Percentiles rank a stretch among this genome's conserved stretches.
These are phyloP conservation scores for Leccinum subgranulosum DNA, from an alignment of 768 basidiomycete genomes.

Conservation along the genomic window DNA sequence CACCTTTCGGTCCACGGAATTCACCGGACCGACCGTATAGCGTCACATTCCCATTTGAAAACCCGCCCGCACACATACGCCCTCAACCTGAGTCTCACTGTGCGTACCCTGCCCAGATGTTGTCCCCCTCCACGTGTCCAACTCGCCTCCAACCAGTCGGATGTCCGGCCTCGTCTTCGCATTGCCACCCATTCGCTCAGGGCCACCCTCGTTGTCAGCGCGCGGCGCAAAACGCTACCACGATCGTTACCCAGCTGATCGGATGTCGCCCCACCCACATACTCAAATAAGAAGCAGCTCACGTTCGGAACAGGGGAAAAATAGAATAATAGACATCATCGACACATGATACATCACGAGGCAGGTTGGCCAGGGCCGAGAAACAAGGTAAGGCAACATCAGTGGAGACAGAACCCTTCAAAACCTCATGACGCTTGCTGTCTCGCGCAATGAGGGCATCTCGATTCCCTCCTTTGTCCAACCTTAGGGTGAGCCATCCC, in stretches of 20 bases:
- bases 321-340: constrained; percentile 20
- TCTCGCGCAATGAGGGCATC: constrained; percentile 22
- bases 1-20: neutral
- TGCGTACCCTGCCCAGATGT: neutral
- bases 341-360: constrained; percentile 13
- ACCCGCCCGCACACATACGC: constrained; percentile 1
- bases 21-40: neutral
- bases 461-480: constrained; percentile 13
- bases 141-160: constrained; percentile 1
- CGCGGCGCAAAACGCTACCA: constrained; percentile 11
- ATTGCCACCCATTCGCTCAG: constrained; percentile 5
- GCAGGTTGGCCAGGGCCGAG: neutral
- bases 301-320: constrained; percentile 2
- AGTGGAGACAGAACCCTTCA: neutral
- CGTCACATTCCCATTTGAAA: constrained; percentile 8
- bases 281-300: neutral
- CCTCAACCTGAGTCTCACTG: constrained; percentile 19
- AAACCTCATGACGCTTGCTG: constrained; percentile 7
- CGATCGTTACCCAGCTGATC: constrained; percentile 11
- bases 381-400: neutral
- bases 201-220: constrained; percentile 23
- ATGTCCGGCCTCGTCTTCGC: constrained; percentile 3
- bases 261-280: constrained; percentile 1
- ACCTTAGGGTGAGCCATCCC: constrained; percentile 20
- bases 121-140: constrained; percentile 7